Conservation (phyloP, 1,284 basidiomycete species). For the Coriolopsis trogii region DNA sequence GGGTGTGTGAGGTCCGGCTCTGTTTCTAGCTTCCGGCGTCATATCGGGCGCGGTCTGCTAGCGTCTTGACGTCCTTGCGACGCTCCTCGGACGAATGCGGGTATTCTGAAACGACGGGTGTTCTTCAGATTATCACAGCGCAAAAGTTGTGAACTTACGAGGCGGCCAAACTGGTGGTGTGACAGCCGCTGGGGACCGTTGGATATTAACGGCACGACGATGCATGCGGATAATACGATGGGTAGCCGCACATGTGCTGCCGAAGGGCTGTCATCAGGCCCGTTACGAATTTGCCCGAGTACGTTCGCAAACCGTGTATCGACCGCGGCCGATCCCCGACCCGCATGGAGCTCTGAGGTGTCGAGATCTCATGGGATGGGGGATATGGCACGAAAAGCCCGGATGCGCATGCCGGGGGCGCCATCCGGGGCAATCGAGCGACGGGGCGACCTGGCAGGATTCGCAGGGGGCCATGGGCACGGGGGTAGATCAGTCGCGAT, state of each 20-base stretch:
- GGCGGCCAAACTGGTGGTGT: slow-evolving; percentile 18
- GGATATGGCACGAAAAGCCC: slow-evolving; percentile 6
- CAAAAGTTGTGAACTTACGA: slow-evolving; percentile 3
- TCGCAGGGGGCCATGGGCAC: slow-evolving; percentile 13
- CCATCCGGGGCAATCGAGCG: slow-evolving; percentile 14
- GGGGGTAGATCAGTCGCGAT: slow-evolving; percentile 21
- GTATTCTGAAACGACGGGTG: too few relatives aligned
- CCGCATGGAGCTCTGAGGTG: neutral
- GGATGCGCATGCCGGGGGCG: slow-evolving; percentile 13
- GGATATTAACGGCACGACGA: slow-evolving; percentile 22
- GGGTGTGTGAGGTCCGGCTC: neutral
- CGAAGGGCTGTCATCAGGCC: slow-evolving; percentile 8
- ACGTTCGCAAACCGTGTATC: slow-evolving; percentile 3
- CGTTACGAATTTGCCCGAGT: slow-evolving; percentile 14
- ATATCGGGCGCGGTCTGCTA: slow-evolving; percentile 12
- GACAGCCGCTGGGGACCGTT: slow-evolving; percentile 15
- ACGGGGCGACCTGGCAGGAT: slow-evolving; percentile 13
- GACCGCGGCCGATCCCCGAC: slow-evolving; percentile 16
- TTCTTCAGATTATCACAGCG: too few relatives aligned
- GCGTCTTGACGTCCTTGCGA: slow-evolving; percentile 11
- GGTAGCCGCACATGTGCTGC: slow-evolving; percentile 13
- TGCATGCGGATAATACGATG: slow-evolving; percentile 22
- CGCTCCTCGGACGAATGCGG: slow-evolving; percentile 4
- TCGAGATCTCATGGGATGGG: too few relatives aligned
- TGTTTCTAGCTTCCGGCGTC: neutral